Evolutionary conservation across 2,329 filamentous ascomycete genomes (phyloP), one percentile per base, ranked within the genome.

Genomic region (Mycocentrospora acerina): DNA sequence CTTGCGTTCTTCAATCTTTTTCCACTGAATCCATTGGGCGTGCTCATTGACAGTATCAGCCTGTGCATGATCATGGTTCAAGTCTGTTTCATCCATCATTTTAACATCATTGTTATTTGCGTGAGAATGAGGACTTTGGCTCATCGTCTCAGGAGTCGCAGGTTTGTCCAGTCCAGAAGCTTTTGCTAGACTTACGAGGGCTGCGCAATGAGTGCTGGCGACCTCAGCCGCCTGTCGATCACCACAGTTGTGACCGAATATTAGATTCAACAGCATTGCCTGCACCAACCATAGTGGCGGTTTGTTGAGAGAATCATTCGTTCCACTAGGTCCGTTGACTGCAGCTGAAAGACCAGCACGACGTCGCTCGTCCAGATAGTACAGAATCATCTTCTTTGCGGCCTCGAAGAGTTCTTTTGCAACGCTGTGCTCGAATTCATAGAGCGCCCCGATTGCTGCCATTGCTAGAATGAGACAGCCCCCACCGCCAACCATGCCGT

Each of bases 261-360:
- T 87, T 25, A 97, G 88, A 62, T 95, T 97, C 34, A 98, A 77
- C 7, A 97, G 75, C 91, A 97, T 97, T 0, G 91, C 89, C 68
- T 97, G 93, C 12, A 97, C 90, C 17, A 98, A 77, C 90, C 91
- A 97, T 27, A 96, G 77, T 1, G 91, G 91, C 2, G 90, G 82
- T 37, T 81, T 91, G 26, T 82, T 78, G 12, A 81, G 76, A 33
- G 77, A 77, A 42, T 88, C 85, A 28, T 67, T 66, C 6, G 61
- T 56, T 29, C 76, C 71, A 42, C 68, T 72, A 10, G 75, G 70
- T 6, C 78, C 77, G 35, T 74, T 79, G 16, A 80, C 68, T 4
- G 77, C 76, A 29, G 78, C 77, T 15, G 78, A 77, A 64, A 94
- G 84, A 61, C 94, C 90, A 36, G 86, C 86, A 65, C 90, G 91